Conservation (phyloP, 2,329 filamentous ascomycete species). For the Furcasterigmium sp. region DNA sequence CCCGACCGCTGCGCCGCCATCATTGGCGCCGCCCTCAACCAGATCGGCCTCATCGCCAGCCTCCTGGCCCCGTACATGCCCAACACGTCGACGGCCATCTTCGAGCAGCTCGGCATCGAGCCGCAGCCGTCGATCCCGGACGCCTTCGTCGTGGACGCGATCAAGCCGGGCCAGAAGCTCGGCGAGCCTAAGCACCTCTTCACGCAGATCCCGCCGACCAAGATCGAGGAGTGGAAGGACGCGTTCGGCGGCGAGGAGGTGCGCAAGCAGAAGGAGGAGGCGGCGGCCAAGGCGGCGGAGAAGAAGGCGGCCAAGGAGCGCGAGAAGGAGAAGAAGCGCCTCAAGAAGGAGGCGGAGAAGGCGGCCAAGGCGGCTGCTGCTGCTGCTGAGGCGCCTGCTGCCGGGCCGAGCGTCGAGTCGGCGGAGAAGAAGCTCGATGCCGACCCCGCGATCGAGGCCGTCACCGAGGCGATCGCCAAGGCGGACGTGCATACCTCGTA, state of each 20-base stretch:
- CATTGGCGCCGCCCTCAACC: conserved; percentile 78
- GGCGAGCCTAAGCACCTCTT: conserved; percentile 77
- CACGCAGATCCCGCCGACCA: conserved; percentile 74
- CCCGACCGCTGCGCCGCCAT: conserved; percentile 50
- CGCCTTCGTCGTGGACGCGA: conserved; percentile 54
- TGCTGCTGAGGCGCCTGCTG: conserved; percentile 2
- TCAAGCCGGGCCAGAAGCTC: conserved; percentile 73
- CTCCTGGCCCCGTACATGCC: conserved; percentile 84
- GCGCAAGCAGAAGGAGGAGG: conserved; percentile 64
- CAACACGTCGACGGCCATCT: conserved; percentile 68
- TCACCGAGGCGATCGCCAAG: conserved; percentile 17
- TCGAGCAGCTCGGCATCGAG: conserved; percentile 64
- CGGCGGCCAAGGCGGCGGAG: conserved; percentile 41
- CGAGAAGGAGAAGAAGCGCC: conserved; percentile 44
- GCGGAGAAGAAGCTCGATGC: conserved; percentile 16
- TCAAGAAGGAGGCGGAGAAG: conserved; percentile 27
- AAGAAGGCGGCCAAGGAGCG: conserved; percentile 46
- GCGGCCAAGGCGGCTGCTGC: conserved; percentile 15
- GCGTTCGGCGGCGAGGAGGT: conserved; percentile 62
- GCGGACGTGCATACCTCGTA: conserved; percentile 18
- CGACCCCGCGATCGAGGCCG: conserved; percentile 16
- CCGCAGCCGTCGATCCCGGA: conserved; percentile 57
- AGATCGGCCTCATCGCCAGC: conserved; percentile 75
- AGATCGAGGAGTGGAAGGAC: conserved; percentile 77
- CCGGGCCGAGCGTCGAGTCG: conserved; percentile 15